These are phyloP conservation scores for Glonium stellatum DNA, from an alignment of 495 filamentous ascomycete genomes.

Conservation along the genomic window DNA sequence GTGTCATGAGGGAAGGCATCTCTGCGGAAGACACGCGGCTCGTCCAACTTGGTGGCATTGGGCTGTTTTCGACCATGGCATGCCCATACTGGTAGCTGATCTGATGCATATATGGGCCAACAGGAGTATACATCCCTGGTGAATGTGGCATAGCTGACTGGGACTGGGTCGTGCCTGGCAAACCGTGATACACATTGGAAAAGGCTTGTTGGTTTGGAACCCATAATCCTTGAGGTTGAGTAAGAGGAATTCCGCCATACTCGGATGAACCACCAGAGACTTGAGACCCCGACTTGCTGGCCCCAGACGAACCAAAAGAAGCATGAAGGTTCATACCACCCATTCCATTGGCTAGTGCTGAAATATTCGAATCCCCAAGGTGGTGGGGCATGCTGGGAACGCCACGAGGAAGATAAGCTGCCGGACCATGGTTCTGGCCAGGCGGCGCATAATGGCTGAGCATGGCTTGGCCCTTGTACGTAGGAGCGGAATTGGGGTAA, in stretches of 20 bases:
- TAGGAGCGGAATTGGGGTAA: conserved; percentile 16
- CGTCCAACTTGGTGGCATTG: conserved; percentile 36
- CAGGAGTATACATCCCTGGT: conserved; percentile 33
- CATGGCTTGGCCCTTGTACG: conserved; percentile 24
- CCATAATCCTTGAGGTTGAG: conserved; percentile 29
- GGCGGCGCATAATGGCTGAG: conserved; percentile 18
- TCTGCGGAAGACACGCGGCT: conserved; percentile 35
- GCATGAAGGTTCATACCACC: conserved; percentile 30
- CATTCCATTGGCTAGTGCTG: conserved; percentile 34
- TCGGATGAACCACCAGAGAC: conserved; percentile 27
- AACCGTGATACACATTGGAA: conserved; percentile 19
- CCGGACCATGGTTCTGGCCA: conserved; percentile 23
- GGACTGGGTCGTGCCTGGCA: conserved; percentile 20
- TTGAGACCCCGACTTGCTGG: conserved; percentile 27
- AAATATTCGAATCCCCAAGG: conserved; percentile 20
- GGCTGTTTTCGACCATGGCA: conserved; percentile 32
- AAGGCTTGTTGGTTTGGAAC: conserved; percentile 30
- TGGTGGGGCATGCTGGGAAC: conserved; percentile 21
- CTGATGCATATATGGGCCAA: conserved; percentile 31
- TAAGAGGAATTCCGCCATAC: conserved; percentile 25
- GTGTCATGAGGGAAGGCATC: conserved; percentile 40
- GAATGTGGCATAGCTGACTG: conserved; percentile 24
- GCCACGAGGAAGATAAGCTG: conserved; percentile 27
- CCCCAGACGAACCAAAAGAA: conserved; percentile 32
- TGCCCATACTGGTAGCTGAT: conserved; percentile 33